These are phyloP conservation scores for Claviceps digitariae DNA, from an alignment of 2,329 filamentous ascomycete species.

Conservation along the genomic window DNA sequence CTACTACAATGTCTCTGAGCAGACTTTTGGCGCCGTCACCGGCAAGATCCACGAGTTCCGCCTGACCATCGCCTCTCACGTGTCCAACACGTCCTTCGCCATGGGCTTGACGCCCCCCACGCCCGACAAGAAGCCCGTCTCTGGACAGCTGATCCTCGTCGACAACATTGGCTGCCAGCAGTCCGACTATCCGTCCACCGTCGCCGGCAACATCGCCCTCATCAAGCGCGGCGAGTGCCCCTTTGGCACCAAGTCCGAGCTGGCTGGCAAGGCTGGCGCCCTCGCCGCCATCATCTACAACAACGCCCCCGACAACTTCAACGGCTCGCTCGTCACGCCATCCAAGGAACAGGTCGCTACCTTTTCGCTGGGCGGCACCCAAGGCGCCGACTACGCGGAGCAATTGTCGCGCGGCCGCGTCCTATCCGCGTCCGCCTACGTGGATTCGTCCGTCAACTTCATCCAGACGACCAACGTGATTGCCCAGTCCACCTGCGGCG, in stretches of 20 bases:
- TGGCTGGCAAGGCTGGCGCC: conserved; percentile 57
- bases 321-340: conserved; percentile 55
- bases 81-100: conserved; percentile 35
- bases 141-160: conserved; percentile 46
- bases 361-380: conserved; percentile 48
- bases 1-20: conserved; percentile 50
- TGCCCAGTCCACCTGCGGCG: conserved; percentile 46
- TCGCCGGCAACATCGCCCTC: conserved; percentile 54
- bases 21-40: conserved; percentile 49
- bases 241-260: conserved; percentile 57
- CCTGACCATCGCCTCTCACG: conserved; percentile 39
- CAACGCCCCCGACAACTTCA: conserved; percentile 46
- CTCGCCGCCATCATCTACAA: conserved; percentile 63
- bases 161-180: conserved; percentile 48
- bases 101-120: conserved; percentile 59
- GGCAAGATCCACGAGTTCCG: conserved; percentile 46
- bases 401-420: conserved; percentile 36
- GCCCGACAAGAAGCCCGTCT: conserved; percentile 41
- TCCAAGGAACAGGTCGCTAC: conserved; percentile 49
- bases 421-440: conserved; percentile 43
- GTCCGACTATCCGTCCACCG: conserved; percentile 46
- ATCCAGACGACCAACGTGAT: conserved; percentile 47
- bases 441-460: conserved; percentile 41
- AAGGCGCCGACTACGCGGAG: conserved; percentile 42
- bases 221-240: conserved; percentile 56